Conservation (phyloP, 805 yeast species). For the Ogataea neopini region DNA sequence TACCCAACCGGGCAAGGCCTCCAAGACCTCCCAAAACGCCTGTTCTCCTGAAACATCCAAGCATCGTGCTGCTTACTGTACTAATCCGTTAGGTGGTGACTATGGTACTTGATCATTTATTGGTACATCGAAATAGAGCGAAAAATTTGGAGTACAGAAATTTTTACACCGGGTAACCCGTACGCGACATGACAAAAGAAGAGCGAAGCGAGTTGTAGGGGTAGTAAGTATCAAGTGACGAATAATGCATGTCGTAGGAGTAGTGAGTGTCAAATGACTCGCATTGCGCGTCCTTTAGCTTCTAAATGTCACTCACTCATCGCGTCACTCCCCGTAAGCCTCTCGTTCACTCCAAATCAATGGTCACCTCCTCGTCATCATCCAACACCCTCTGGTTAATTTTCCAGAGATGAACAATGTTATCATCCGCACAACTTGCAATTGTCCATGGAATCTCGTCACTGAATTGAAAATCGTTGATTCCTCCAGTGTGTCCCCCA, state of each 20-base stretch:
- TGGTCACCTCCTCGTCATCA: constrained; percentile 23
- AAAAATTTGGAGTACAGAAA: constrained; percentile 5
- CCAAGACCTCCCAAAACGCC: neutral
- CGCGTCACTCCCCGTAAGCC: too few relatives aligned
- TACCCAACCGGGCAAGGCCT: constrained; percentile 1
- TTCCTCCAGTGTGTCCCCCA: constrained; percentile 83
- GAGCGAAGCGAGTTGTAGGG: too few relatives aligned
- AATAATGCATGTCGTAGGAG: too few relatives aligned
- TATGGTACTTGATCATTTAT: too few relatives aligned
- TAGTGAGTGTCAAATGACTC: too few relatives aligned
- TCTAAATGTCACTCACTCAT: too few relatives aligned
- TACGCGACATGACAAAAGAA: neutral
- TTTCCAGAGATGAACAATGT: constrained; percentile 61
- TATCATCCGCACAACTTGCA: constrained; percentile 64
- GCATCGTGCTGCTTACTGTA: constrained; percentile 2
- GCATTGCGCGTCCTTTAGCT: too few relatives aligned
- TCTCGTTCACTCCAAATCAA: constrained; percentile 20
- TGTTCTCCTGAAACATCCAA: constrained; percentile 1
- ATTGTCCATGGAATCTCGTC: constrained; percentile 74
- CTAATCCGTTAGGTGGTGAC: too few relatives aligned
- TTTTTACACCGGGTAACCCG: constrained; percentile 2
- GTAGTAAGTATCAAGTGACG: too few relatives aligned
- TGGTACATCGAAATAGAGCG: constrained; percentile 4
- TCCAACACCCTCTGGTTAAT: constrained; percentile 37
- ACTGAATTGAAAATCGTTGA: constrained; percentile 72